These are phyloP conservation scores for Pleurotus salmoneostramineus DNA, from an alignment of 768 basidiomycete genomes.

Conservation along the genomic window DNA sequence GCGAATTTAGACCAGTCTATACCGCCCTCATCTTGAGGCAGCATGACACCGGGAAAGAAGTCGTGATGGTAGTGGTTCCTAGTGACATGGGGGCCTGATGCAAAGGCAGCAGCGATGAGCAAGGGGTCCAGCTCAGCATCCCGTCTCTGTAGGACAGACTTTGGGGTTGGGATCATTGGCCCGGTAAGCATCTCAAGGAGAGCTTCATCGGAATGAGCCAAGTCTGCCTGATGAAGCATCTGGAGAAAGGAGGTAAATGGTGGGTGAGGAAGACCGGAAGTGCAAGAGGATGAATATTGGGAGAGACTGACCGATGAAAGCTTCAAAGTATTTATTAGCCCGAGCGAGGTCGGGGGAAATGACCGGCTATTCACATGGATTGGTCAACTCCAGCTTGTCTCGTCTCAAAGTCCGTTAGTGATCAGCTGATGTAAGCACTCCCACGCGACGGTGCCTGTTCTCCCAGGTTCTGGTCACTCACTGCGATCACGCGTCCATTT, in stretches of 20 bases:
- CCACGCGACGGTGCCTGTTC: too few relatives aligned
- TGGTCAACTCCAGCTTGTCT: background rate
- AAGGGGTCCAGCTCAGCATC: slow-evolving; percentile 79
- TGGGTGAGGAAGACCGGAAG: background rate
- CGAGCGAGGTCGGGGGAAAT: background rate
- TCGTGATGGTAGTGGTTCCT: slow-evolving; percentile 86
- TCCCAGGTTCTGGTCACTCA: background rate
- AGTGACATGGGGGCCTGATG: slow-evolving; percentile 74
- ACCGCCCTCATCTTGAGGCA: slow-evolving; percentile 46
- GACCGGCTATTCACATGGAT: slow-evolving; percentile 7
- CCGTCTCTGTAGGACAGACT: slow-evolving; percentile 46
- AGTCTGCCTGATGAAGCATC: slow-evolving; percentile 17
- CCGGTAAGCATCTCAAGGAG: slow-evolving; percentile 66
- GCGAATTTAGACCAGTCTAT: slow-evolving; percentile 59
- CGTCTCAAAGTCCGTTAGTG: background rate
- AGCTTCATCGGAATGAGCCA: slow-evolving; percentile 45
- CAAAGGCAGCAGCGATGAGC: slow-evolving; percentile 70
- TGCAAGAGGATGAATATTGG: background rate
- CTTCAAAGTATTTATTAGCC: background rate
- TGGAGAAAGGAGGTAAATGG: slow-evolving; percentile 3
- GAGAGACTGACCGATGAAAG: background rate
- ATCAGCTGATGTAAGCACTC: background rate
- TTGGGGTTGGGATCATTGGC: slow-evolving; percentile 35
- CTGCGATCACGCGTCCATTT: background rate
- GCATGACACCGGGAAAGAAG: slow-evolving; percentile 58